Evolutionary conservation across 345 rosid species (phyloP), one percentile per base, ranked within the genome.

Genomic region (Eucalyptus sp.): DNA sequence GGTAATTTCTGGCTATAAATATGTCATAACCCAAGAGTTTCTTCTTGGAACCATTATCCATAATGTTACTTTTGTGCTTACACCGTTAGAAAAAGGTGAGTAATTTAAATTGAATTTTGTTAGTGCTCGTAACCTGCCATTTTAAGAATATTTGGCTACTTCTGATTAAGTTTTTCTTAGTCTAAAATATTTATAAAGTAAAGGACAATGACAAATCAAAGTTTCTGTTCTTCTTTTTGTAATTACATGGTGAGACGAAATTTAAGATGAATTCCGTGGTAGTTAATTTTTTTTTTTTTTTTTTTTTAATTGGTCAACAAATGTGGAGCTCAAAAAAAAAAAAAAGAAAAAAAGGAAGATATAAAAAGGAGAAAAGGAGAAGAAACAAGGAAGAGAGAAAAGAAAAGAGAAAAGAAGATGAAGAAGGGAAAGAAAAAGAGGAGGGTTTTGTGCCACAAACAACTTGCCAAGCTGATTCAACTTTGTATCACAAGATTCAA

Each of bases 401-500:
- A 18, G 56, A 52, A 52, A 18, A 18, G 24, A 52, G 2, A 1
- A 52, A 52, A 7, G 4, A 52, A 52, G 24, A 52, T 52, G 24
- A 52, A 52, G 56, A 52, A 18, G 24, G 56, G 56, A 52, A 52
- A 52, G 56, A 52, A 8, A 52, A 7, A 18, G 56, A 52, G 1
- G 56, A 52, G 24, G 56, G 0, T 52, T 52, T 52, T 52, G 56
- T 52, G 56, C 56, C 56, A 10, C 4, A 18, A 52, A 52, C 24
- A 52, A 52, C 24, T 52, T 0, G 2, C 50, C 50, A 49, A 49
- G 50, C 50, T 14, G 2, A 49, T 49, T 49, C 50, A 49, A 18
- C 0, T 18, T 0, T 0, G 10, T 52, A 52, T 18, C 0, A 4
- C 56, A 52, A 52, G 24, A 52, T 52, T 52, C 1, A 52, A 24